These are phyloP conservation scores for Collybia sordida DNA, from an alignment of 768 basidiomycete genomes.

Conservation along the genomic window DNA sequence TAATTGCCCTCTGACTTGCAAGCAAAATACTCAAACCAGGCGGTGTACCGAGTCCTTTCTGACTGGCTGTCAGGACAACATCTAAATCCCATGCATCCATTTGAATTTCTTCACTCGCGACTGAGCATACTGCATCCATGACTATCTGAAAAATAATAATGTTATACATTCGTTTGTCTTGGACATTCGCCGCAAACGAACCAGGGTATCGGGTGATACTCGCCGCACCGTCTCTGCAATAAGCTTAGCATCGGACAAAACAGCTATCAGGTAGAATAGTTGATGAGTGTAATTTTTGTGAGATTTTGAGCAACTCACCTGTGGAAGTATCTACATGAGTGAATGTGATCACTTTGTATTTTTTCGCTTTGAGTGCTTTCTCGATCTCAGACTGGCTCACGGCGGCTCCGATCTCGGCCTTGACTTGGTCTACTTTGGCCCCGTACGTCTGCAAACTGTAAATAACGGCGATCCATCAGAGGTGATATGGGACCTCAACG, in stretches of 20 bases:
- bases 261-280: slow-evolving; percentile 43
- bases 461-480: not conserved
- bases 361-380: slow-evolving; percentile 69
- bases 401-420: slow-evolving; percentile 78
- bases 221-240: slow-evolving; percentile 71
- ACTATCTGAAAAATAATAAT: slow-evolving; percentile 48
- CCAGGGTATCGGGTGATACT: slow-evolving; percentile 85
- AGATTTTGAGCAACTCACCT: slow-evolving; percentile 34
- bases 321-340: slow-evolving; percentile 96
- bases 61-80: slow-evolving; percentile 80
- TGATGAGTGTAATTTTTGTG: not conserved
- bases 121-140: slow-evolving; percentile 94
- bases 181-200: slow-evolving; percentile 25
- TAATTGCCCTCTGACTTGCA: slow-evolving; percentile 77
- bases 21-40: slow-evolving; percentile 89
- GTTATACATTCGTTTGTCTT: slow-evolving; percentile 1
- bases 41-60: slow-evolving; percentile 92
- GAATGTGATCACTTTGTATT: slow-evolving; percentile 88
- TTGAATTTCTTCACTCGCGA: slow-evolving; percentile 92
- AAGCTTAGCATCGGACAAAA: slow-evolving; percentile 79
- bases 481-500: not conserved
- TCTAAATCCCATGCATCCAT: slow-evolving; percentile 96
- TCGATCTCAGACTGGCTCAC: slow-evolving; percentile 63
- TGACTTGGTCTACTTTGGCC: slow-evolving; percentile 81
- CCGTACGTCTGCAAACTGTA: slow-evolving; percentile 83